Evolutionary conservation across 2,329 filamentous ascomycete genomes (phyloP), one percentile per base, ranked within the genome.

Genomic region (Xylariaceae sp.): DNA sequence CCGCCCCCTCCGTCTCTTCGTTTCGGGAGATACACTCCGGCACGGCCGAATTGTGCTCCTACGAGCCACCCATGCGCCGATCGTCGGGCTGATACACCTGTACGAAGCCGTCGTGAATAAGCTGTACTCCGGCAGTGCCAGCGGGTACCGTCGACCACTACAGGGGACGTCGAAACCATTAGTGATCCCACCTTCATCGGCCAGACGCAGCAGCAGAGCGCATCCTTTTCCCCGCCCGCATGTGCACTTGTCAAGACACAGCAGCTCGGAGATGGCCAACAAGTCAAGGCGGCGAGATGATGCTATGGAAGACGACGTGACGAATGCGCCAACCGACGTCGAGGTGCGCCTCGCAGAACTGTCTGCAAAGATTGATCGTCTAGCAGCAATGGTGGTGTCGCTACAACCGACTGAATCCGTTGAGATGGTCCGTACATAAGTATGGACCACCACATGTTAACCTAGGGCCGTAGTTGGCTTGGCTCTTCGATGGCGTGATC

Each of bases 1-100:
- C 55, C 76, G 85, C 12, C 86, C 86, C 1, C 69, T 88, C 43
- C 74, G 84, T 41, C 69, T 89, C 31, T 70, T 88, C 48, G 59
- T 80, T 5, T 74, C 79, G 2, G 74, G 81, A 46, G 66, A 67
- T 42, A 74, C 73, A 42, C 73, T 89, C 50, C 80, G 85, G 32
- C 66, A 67, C 17, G 70, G 69, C 13, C 72, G 78, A 31, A 83
- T 83, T 44, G 41, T 75, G 29, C 65, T 83, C n/a, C 69, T 83
- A 39, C 78, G 79, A 50, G 65, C 69, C 4, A 82, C 78, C 0
- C 79, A 82, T 51, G 65, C 77, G 32, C 84, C 85, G 21, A 78
- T 86, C 46, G 81, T 88, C 18, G 75, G 64, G n/a, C 64, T 71
- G 31, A 88, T 89, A 49, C 73, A 76, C 59, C 54, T 71, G n/a